Percentiles rank a stretch among this genome's conserved stretches.
Evolutionary conservation across 2,329 filamentous ascomycete genomes (phyloP).

Genomic region (Fusarium anguioides): DNA sequence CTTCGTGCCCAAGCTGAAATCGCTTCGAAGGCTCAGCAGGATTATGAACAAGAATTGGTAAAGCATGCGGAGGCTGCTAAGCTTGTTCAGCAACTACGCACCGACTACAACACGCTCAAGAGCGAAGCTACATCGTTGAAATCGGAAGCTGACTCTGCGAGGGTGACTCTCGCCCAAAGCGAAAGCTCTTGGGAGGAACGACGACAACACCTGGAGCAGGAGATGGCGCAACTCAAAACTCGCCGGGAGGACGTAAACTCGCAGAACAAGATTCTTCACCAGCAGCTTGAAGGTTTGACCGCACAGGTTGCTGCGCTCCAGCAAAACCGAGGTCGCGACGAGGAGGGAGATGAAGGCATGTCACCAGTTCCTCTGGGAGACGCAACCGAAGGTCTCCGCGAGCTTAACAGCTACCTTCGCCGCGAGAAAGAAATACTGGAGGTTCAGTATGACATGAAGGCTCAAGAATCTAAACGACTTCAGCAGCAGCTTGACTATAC

Average conservation of each 20-base stretch:
- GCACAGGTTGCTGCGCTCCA: constrained; percentile 83
- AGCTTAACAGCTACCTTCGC: constrained; percentile 90
- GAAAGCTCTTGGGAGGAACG: constrained; percentile 91
- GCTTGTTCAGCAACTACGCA: constrained; percentile 79
- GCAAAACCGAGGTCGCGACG: constrained; percentile 72
- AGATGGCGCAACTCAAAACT: constrained; percentile 80
- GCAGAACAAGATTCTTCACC: constrained; percentile 90
- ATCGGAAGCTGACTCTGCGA: constrained; percentile 87
- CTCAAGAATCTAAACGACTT: constrained; percentile 86
- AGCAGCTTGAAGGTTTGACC: constrained; percentile 86
- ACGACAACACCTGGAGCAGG: constrained; percentile 82
- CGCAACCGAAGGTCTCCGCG: constrained; percentile 80
- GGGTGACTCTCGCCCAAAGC: constrained; percentile 79
- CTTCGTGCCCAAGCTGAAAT: constrained; percentile 94
- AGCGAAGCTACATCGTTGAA: constrained; percentile 79
- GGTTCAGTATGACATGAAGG: constrained; percentile 91
- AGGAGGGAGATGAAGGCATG: constrained; percentile 64
- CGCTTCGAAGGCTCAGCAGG: constrained; percentile 90
- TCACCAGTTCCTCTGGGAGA: constrained; percentile 64
- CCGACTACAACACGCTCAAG: constrained; percentile 84
- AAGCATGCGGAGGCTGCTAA: constrained; percentile 97
- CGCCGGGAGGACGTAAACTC: constrained; percentile 85
- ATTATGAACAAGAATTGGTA: constrained; percentile 93
- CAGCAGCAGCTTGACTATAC: constrained; percentile 91
- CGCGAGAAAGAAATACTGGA: constrained; percentile 98